Conservation (phyloP, 2,329 filamentous ascomycete genomes). For the Chaetomium strumarium region DNA sequence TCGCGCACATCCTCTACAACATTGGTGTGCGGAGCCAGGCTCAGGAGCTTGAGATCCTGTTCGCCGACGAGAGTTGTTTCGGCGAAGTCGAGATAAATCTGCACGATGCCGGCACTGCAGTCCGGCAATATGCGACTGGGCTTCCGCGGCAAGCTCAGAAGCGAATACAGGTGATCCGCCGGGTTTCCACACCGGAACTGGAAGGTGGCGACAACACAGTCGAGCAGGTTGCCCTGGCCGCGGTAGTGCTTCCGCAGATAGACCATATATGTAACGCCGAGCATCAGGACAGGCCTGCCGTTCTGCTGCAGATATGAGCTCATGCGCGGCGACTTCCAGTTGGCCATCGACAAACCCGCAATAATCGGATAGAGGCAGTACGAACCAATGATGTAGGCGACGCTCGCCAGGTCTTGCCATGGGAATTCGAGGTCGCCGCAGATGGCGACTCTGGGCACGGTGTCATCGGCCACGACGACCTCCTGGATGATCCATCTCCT, state of each 20-base stretch:
- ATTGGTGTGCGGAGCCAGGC: background rate
- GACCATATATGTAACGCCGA: background rate
- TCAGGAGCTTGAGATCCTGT: background rate
- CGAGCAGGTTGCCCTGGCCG: background rate
- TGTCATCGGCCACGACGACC: background rate
- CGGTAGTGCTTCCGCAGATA: background rate
- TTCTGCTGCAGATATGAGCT: background rate
- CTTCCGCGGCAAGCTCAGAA: background rate
- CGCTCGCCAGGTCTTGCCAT: background rate
- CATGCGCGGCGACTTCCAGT: background rate
- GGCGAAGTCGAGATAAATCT: background rate
- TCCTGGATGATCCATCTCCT: conserved; percentile 7
- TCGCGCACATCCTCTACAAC: too few species aligned
- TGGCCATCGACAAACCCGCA: too few species aligned
- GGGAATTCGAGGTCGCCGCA: conserved; percentile 1
- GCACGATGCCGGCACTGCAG: background rate
- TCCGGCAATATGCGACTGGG: background rate
- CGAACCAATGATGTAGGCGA: background rate
- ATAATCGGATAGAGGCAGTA: too few species aligned
- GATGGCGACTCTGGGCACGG: conserved; percentile 1
- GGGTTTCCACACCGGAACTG: background rate
- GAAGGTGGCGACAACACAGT: background rate
- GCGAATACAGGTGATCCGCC: conserved; percentile 2
- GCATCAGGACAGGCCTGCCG: background rate
- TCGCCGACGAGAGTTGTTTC: background rate